Evolutionary conservation across 768 basidiomycete species (phyloP).

Genomic region (Pisolithus albus): DNA sequence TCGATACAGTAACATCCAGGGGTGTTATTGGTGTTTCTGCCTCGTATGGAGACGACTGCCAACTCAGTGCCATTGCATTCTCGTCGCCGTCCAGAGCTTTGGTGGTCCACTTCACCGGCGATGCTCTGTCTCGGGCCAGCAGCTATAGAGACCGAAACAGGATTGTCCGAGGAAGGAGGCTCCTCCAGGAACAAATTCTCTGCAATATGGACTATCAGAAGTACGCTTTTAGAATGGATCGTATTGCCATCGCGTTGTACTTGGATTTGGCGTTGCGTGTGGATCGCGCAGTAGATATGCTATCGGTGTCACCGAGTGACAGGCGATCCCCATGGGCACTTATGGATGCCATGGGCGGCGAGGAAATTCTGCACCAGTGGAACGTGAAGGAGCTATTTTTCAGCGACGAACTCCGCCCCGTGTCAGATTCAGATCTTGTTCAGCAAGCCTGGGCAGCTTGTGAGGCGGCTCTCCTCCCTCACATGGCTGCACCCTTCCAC

Average conservation of each 20-base stretch:
- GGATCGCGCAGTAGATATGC: slow-evolving; percentile 33
- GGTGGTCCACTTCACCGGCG: slow-evolving; percentile 24
- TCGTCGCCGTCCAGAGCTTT: slow-evolving; percentile 31
- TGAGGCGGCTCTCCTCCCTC: slow-evolving; percentile 24
- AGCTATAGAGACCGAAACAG: background rate
- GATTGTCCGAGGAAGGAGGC: slow-evolving; percentile 8
- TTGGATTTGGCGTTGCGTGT: slow-evolving; percentile 33
- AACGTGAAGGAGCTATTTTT: slow-evolving; percentile 28
- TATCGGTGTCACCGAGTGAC: slow-evolving; percentile 23
- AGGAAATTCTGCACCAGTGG: slow-evolving; percentile 19
- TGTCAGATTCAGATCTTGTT: slow-evolving; percentile 15
- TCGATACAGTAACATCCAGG: slow-evolving; percentile 15
- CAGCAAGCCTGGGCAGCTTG: background rate
- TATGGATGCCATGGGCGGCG: slow-evolving; percentile 34
- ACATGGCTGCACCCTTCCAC: slow-evolving; percentile 11
- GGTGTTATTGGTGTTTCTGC: slow-evolving; percentile 38
- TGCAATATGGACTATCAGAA: slow-evolving; percentile 24
- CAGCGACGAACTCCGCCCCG: slow-evolving; percentile 13
- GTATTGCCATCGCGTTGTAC: slow-evolving; percentile 33
- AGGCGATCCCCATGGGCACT: slow-evolving; percentile 31
- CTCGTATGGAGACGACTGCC: slow-evolving; percentile 30
- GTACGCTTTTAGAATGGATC: slow-evolving; percentile 42
- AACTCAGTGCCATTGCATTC: slow-evolving; percentile 34
- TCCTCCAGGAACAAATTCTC: slow-evolving; percentile 30
- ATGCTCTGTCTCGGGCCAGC: no score